Base-by-base conservation (phyloP, 2,329 filamentous ascomycete genomes). In the Paracamarosporium sp. region DNA sequence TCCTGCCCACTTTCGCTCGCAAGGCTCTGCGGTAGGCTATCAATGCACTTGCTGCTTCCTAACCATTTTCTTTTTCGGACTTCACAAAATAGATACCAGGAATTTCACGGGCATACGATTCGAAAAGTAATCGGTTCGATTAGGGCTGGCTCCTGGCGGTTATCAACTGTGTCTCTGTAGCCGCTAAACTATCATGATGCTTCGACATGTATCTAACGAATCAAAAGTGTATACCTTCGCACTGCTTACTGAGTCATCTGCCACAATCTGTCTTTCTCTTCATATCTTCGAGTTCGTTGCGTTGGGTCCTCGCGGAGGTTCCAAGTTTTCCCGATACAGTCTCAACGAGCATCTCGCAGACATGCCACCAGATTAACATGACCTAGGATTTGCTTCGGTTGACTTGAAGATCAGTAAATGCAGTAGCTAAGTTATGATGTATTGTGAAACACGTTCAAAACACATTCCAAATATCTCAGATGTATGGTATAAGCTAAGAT, bases 1-100 rank as follows among this genome's bases (percentile, higher is more conserved):
- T 98, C 63, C 85, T 99, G 76, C 95, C 95, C 62, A 97, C 87
- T 76, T 99, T 98, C 79, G 94, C 94, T 57, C 88, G 92, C 78
- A 90, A 94, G 86, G 85, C 83, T 60, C 77, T 88, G 68, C 78
- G 74, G 67, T 82, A 70, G 67, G 65, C 31, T 56, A 38, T 44
- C 52, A 15, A 50, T 44, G 45, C 41, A 38, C 35, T 47, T 41
- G 20, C 27, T 31, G 24, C 25, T 15, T 47, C 35, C n/a, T n/a
- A n/a, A 20, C 17, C n/a, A 22, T 35, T 53, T 51, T 24, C 50
- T 43, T 43, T 57, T 61, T 59, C 46, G 31, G 55, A 48, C 17
- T 68, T 62, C 54, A 64, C 62, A 56, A 48, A 48, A 65, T 69
- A 73, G 68, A 74, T 74, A 74, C 71, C 71, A 75, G 64, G 65